Base-by-base conservation (phyloP, 2,329 filamentous ascomycete species). In the Diplocarpon rosae region DNA sequence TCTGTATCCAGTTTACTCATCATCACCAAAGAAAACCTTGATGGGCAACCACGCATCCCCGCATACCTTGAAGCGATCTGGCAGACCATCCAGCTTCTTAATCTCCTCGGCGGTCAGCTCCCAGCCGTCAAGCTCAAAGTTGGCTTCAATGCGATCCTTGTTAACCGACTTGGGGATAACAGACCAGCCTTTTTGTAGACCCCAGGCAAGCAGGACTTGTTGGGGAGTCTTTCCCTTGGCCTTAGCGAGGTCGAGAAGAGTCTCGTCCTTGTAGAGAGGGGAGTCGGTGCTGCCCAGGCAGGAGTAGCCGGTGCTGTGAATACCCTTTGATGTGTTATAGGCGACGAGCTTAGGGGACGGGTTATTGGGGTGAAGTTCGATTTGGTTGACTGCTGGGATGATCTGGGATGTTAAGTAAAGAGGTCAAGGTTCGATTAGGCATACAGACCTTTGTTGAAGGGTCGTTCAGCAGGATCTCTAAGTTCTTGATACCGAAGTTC, bases 141-240 rank as follows among this genome's bases (percentile, higher is more conserved):
- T 93, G 51, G 69, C 75, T 65, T 83, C 71, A 58, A 94, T 88
- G 34, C 86, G 76, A 42, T 70, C 70, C 54, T 78, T 74, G 53
- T 76, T 88, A 47, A 89, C 83, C 42, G 76, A 83, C 74, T 94
- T 94, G 58, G 86, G 86, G 57, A 94, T 87, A 42, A 94, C 85
- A 53, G 78, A 83, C 70, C 81, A 86, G 47, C 83, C 85, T 61
- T 87, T 80, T 63, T 84, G 77, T 44, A 93, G 67, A 52, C 85
- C 86, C 85, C 86, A 94, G 57, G 79, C 70, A 52, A 94, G 67
- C 57, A 92, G 67, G 42, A 88, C 76, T 71, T 93, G 83, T 69
- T 88, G 80, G 9, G 75, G 70, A 12, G 79, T 78, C 69, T 79
- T 80, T 60, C 74, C 74, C 68, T 84, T 83, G 53, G 64, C 66